These are phyloP conservation scores for Linum tenue DNA, from an alignment of 345 rosid species.

Conservation along the genomic window DNA sequence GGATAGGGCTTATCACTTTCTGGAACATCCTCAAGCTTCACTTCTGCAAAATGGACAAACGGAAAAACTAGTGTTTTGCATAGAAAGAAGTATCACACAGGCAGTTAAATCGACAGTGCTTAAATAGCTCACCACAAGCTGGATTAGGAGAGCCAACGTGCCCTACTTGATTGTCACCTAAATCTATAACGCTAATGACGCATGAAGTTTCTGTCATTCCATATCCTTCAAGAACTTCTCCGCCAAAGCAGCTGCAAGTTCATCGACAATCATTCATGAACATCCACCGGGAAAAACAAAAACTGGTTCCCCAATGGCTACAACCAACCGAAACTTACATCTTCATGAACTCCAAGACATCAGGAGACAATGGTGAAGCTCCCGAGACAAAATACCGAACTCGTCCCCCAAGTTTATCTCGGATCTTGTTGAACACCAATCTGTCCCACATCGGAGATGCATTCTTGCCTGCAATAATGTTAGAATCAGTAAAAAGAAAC, in stretches of 20 bases:
- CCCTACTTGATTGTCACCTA: slow-evolving; percentile 56
- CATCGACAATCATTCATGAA: not conserved
- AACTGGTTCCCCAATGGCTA: slow-evolving; percentile 3
- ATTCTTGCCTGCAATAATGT: slow-evolving; percentile 51
- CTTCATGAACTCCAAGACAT: slow-evolving; percentile 82
- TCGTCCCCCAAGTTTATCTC: slow-evolving; percentile 84
- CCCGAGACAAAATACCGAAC: slow-evolving; percentile 74
- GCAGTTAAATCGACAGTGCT: not conserved
- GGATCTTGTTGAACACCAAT: slow-evolving; percentile 91
- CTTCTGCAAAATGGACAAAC: slow-evolving; percentile 39
- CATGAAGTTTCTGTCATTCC: slow-evolving; percentile 79
- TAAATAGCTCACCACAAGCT: slow-evolving; percentile 65
- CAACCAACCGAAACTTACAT: slow-evolving; percentile 45
- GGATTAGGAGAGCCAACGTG: slow-evolving; percentile 97
- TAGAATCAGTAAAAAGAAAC: not conserved
- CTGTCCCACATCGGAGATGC: slow-evolving; percentile 98
- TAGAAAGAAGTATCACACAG: slow-evolving; percentile 6
- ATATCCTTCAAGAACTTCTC: slow-evolving; percentile 54
- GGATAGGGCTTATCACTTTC: slow-evolving; percentile 82
- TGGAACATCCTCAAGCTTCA: slow-evolving; percentile 92
- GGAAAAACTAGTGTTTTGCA: slow-evolving; percentile 3
- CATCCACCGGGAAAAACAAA: not conserved
- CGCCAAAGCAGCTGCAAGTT: slow-evolving; percentile 71
- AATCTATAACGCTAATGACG: slow-evolving; percentile 45
- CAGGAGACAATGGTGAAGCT: slow-evolving; percentile 97